phyloP scores from a whole-genome alignment of 2,329 filamentous ascomycete species.

The Hymenoscyphus infarciens region DNA sequence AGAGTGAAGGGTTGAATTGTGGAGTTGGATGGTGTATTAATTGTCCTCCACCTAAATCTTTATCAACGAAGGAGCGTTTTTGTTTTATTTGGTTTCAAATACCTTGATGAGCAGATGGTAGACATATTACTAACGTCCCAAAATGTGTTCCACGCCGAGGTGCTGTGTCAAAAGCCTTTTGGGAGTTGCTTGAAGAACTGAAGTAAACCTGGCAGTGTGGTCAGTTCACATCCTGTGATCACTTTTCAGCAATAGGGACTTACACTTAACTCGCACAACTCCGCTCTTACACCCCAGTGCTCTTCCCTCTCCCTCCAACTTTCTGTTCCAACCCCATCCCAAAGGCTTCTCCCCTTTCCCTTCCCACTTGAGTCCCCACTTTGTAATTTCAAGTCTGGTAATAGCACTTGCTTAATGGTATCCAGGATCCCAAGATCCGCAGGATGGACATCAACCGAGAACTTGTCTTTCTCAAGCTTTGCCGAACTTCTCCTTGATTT shows the following conservation, averaged over 20 bases:
- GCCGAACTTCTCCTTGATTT: slow-evolving; percentile 45
- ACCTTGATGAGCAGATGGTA: slow-evolving; percentile 35
- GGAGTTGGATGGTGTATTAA: slow-evolving; percentile 12
- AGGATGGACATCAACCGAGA: slow-evolving; percentile 49
- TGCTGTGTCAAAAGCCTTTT: slow-evolving; percentile 51
- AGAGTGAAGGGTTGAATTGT: slow-evolving; percentile 12
- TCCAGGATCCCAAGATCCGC: slow-evolving; percentile 51
- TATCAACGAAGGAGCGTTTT: not conserved
- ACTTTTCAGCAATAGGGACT: slow-evolving; percentile 35
- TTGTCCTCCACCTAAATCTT: slow-evolving; percentile 24
- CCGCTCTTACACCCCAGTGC: slow-evolving; percentile 41
- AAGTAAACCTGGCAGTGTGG: slow-evolving; percentile 44
- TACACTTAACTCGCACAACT: slow-evolving; percentile 57
- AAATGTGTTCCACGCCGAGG: slow-evolving; percentile 47
- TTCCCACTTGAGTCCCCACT: not conserved
- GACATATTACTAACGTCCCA: slow-evolving; percentile 51
- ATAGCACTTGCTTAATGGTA: slow-evolving; percentile 43
- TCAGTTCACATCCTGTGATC: slow-evolving; percentile 35
- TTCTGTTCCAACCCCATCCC: slow-evolving; percentile 20
- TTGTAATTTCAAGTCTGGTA: slow-evolving; percentile 8
- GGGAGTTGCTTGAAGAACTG: slow-evolving; percentile 48
- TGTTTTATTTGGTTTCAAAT: not conserved
- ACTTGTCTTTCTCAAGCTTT: slow-evolving; percentile 48
- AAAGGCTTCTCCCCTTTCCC: slow-evolving; percentile 10
- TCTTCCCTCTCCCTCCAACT: slow-evolving; percentile 24